These are phyloP conservation scores for Cryptomeria japonica DNA, from an alignment of 75 land plant genomes.

Conservation along the genomic window DNA sequence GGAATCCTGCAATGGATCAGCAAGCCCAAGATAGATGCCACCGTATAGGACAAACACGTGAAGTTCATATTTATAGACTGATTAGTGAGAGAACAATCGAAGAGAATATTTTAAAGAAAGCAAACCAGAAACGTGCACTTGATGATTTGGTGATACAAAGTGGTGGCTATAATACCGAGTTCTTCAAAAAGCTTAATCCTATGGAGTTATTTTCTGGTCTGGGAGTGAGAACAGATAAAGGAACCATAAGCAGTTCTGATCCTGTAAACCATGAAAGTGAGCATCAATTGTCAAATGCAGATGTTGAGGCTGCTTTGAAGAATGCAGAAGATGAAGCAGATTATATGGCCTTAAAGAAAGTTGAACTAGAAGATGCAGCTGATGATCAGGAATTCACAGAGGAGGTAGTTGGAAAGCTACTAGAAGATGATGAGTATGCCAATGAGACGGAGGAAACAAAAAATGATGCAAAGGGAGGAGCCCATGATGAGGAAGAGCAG, in stretches of 20 bases:
- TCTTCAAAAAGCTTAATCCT: slow-evolving; percentile 97
- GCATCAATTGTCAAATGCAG: slow-evolving; percentile 59
- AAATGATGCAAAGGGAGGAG: slow-evolving; percentile 30
- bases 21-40: slow-evolving; percentile 99
- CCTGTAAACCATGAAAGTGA: slow-evolving; percentile 20
- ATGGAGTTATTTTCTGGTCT: slow-evolving; percentile 92
- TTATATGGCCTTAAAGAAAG: slow-evolving; percentile 98
- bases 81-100: slow-evolving; percentile 98
- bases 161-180: slow-evolving; percentile 98
- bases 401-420: slow-evolving; percentile 55
- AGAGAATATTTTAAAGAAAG: slow-evolving; percentile 97
- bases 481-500: slow-evolving; percentile 40
- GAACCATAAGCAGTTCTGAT: not conserved
- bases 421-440: slow-evolving; percentile 83
- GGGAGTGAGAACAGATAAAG: slow-evolving; percentile 22
- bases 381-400: slow-evolving; percentile 96
- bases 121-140: slow-evolving; percentile 95
- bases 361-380: slow-evolving; percentile 93
- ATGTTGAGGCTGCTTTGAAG: slow-evolving; percentile 93
- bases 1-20: slow-evolving; percentile 99
- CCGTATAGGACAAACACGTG: slow-evolving; percentile 97
- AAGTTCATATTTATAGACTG: slow-evolving; percentile 95
- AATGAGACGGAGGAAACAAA: slow-evolving; percentile 65
- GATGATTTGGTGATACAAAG: slow-evolving; percentile 99
- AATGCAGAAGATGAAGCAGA: slow-evolving; percentile 99